Percentiles rank a stretch among this genome's conserved stretches.
phyloP scores from a whole-genome alignment of 2,329 filamentous ascomycete species.

The Niveomyces coronatus region DNA sequence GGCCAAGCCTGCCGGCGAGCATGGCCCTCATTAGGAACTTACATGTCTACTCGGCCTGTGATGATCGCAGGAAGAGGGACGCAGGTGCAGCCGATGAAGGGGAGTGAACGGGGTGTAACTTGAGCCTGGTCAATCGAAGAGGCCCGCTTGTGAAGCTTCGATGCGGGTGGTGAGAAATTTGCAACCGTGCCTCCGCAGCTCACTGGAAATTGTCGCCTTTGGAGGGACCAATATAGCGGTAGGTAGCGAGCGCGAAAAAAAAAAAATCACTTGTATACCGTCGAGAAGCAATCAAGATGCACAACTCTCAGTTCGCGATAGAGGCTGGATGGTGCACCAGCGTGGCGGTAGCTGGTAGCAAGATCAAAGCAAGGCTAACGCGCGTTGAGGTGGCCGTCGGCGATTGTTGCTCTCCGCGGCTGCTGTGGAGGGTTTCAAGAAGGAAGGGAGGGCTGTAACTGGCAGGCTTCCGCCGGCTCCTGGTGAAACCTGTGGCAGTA shows the following conservation, averaged over 20 bases:
- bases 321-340: constrained; percentile 4
- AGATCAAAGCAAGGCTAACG: constrained; percentile 10
- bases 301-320: constrained; percentile 1
- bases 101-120: constrained; percentile 2
- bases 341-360: constrained; percentile 8
- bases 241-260: not conserved
- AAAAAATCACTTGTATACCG: constrained; percentile 3
- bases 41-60: not conserved
- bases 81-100: not conserved
- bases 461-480: too few species aligned
- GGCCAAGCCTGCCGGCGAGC: too few species aligned
- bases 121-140: constrained; percentile 2
- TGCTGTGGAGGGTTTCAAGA: not conserved
- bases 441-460: too few species aligned
- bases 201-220: not conserved
- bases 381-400: constrained; percentile 9
- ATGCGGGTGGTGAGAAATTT: constrained; percentile 5
- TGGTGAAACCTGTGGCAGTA: not conserved
- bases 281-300: not conserved
- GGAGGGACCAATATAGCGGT: not conserved
- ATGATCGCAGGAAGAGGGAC: not conserved
- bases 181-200: constrained; percentile 3
- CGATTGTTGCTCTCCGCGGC: constrained; percentile 1
- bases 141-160: not conserved
- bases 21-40: constrained; percentile 1